Evolutionary conservation across 495 filamentous ascomycete species (phyloP), one percentile per base, ranked within the genome.

Genomic region (Talaromyces stipitatus): DNA sequence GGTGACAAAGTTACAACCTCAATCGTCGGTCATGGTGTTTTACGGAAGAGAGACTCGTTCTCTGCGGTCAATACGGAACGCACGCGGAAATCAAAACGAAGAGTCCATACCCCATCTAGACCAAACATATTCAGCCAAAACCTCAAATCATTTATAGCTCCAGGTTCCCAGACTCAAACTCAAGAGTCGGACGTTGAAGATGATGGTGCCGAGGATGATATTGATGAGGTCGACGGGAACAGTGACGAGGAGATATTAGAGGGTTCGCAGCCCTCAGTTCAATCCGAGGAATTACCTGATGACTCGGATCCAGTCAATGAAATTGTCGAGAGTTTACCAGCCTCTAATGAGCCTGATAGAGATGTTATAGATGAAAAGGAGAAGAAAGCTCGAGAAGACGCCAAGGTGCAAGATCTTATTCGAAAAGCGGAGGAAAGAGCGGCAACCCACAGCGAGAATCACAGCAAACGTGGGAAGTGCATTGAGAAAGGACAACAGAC

Each of bases 1-100:
- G 92, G 90, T 3, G 80, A 88, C 54, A 83, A 82, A 36, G 91
- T 89, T 0, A 84, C 91, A 20, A 91, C 75, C 5, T 78, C 81
- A 0, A 72, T 80, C 45, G 68, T 88, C 57, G 84, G 83, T 11
- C 79, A 72, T 60, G 70, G 73, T 53, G 32, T 67, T 1, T 68
- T 71, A 27, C 75, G 71, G 56, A 77, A 76, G 52, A 64, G 73
- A 22, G 58, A 68, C 18, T 64, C 62, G 4, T 65, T 56, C 30
- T 41, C 51, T 56, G 55, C 64, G 6, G 59, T 55, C 29, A 47
- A 64, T 7, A 50, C 52, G 6, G 59, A 55, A 50, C 58, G 60
- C 1, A 50, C 55, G 33, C 38, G 63, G 1, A 43, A 56, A 50
- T 64, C 66, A 11, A 74, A 73, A 52, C 61, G 73, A 60, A 59